Evolutionary conservation across 129 eudicot species (phyloP).

Genomic region (Apium graveolens): DNA sequence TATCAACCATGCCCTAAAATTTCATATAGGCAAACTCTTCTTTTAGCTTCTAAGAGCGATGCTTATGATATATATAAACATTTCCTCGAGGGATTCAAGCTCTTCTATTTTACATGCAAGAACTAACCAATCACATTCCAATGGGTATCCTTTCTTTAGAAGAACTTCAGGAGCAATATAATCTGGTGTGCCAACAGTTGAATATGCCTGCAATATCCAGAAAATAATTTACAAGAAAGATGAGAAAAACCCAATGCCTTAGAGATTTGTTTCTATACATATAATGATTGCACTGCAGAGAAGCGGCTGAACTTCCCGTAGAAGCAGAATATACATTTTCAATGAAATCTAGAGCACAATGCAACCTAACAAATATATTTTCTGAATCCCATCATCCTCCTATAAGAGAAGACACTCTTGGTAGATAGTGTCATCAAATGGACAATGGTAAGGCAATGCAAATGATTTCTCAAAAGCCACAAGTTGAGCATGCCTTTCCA

Average conservation of each 20-base stretch:
- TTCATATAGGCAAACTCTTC: not conserved
- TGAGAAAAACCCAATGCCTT: not conserved
- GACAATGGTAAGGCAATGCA: not conserved
- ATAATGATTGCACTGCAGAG: not conserved
- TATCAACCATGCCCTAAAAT: not conserved
- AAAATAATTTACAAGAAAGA: not conserved
- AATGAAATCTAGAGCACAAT: not conserved
- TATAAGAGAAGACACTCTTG: not conserved
- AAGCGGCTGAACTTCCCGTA: not conserved
- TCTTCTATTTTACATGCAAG: not conserved
- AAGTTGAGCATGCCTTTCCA: too few species aligned
- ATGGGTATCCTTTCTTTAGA: constrained; percentile 8
- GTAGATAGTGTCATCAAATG: not conserved
- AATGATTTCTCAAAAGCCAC: too few species aligned
- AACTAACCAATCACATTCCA: constrained; percentile 14
- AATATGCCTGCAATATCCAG: constrained; percentile 13
- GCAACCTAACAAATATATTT: not conserved
- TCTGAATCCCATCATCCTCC: not conserved
- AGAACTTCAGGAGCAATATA: constrained; percentile 16
- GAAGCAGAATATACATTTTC: not conserved
- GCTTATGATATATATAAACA: not conserved
- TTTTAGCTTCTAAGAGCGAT: not conserved
- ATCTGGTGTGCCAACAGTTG: constrained; percentile 15
- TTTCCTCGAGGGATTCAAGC: not conserved
- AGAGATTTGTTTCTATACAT: not conserved